phyloP scores from a whole-genome alignment of 192 early-diverging fungal species.

The Coemansia erecta region DNA sequence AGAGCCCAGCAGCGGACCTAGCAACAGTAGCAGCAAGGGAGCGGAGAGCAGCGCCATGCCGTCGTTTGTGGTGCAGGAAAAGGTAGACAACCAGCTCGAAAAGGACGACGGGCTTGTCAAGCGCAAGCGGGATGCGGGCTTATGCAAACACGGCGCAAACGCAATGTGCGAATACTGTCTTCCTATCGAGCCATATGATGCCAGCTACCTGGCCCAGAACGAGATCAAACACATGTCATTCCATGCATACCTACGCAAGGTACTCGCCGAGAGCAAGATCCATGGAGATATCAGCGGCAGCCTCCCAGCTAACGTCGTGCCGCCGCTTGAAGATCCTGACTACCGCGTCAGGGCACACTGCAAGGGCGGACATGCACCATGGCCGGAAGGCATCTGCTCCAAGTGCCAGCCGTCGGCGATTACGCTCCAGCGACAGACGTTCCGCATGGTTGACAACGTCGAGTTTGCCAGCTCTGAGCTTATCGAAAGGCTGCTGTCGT shows the following conservation, averaged over 20 bases:
- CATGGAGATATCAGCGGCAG: slow-evolving; percentile 46
- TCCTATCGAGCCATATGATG: slow-evolving; percentile 78
- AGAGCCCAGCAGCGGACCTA: slow-evolving; percentile 9
- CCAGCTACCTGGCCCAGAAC: slow-evolving; percentile 80
- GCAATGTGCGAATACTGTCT: slow-evolving; percentile 49
- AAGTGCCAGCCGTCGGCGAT: slow-evolving; percentile 96
- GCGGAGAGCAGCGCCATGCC: background rate
- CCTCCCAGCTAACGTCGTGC: slow-evolving; percentile 56
- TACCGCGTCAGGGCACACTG: slow-evolving; percentile 81
- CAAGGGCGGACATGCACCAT: slow-evolving; percentile 77
- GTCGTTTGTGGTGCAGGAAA: slow-evolving; percentile 55
- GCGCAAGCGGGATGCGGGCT: slow-evolving; percentile 70
- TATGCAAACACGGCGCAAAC: slow-evolving; percentile 58
- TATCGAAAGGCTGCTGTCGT: slow-evolving; percentile 82
- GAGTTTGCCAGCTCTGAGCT: slow-evolving; percentile 81
- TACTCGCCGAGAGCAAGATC: slow-evolving; percentile 68
- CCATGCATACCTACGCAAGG: slow-evolving; percentile 81
- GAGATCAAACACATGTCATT: slow-evolving; percentile 98
- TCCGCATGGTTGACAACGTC: slow-evolving; percentile 95
- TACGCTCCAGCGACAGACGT: slow-evolving; percentile 84
- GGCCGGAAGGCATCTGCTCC: slow-evolving; percentile 93
- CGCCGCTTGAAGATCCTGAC: slow-evolving; percentile 83
- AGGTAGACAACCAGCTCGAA: slow-evolving; percentile 78
- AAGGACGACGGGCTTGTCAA: slow-evolving; percentile 81
- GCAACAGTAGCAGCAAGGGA: slow-evolving; percentile 1